Evolutionary conservation across 306 rosid species (phyloP).

Genomic region (Cajanus cajan): DNA sequence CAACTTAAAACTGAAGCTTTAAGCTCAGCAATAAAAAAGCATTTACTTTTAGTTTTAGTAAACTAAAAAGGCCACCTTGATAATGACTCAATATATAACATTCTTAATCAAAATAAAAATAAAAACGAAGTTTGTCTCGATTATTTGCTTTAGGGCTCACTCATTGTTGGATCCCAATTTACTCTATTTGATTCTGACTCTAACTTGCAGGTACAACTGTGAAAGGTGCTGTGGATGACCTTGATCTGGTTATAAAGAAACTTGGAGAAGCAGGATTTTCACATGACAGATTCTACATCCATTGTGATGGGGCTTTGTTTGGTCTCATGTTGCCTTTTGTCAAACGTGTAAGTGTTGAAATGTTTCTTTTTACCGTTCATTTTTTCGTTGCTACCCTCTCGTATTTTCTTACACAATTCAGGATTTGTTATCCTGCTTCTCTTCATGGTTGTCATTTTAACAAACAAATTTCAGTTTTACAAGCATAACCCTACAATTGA

Average conservation of each 20-base stretch:
- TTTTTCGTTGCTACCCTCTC: not conserved
- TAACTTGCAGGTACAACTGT: not conserved
- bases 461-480: too few relatives aligned
- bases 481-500: not conserved
- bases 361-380: not conserved
- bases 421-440: not conserved
- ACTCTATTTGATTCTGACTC: not conserved
- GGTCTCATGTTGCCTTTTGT: slow-evolving; percentile 19
- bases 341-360: not conserved
- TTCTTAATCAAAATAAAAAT: too few relatives aligned
- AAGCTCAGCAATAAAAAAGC: too few relatives aligned
- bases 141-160: too few relatives aligned
- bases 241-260: slow-evolving; percentile 5
- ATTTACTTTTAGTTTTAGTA: too few relatives aligned
- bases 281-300: slow-evolving; percentile 5
- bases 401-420: not conserved
- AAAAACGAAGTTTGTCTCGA: too few relatives aligned
- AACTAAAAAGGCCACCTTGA: too few relatives aligned
- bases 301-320: slow-evolving; percentile 9
- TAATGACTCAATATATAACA: too few relatives aligned
- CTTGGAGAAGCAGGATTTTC: slow-evolving; percentile 6
- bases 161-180: not conserved
- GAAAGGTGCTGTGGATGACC: slow-evolving; percentile 11
- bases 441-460: not conserved
- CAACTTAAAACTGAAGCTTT: too few relatives aligned